These are phyloP conservation scores for Phytophthora pinifolia DNA, from an alignment of 352 stramenopile species.

Conservation along the genomic window DNA sequence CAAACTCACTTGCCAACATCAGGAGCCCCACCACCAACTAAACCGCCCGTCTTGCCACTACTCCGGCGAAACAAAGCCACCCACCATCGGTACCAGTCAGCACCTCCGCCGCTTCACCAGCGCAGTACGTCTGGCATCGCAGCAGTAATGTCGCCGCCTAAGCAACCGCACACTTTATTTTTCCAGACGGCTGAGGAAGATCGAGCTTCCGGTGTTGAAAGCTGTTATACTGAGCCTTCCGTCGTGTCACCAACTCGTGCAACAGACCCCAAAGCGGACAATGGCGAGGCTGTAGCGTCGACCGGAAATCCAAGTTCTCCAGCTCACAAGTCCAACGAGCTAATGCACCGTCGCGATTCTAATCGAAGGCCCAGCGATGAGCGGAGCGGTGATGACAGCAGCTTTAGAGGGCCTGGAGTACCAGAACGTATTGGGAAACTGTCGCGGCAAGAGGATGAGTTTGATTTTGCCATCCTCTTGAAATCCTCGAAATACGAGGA, in stretches of 20 bases:
- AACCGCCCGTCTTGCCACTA: slow-evolving; percentile 11
- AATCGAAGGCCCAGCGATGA: slow-evolving; percentile 19
- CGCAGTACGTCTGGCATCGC: slow-evolving; percentile 1
- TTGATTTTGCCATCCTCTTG: slow-evolving; percentile 84
- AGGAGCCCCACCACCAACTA: not conserved
- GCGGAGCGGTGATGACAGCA: slow-evolving; percentile 12
- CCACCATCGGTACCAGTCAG: slow-evolving; percentile 19
- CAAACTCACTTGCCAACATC: not conserved
- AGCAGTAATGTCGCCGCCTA: slow-evolving; percentile 6
- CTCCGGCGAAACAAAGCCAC: slow-evolving; percentile 24
- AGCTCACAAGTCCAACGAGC: slow-evolving; percentile 5
- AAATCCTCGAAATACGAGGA: slow-evolving; percentile 75
- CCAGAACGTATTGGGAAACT: slow-evolving; percentile 58
- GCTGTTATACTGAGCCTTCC: slow-evolving; percentile 17
- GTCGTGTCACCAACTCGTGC: slow-evolving; percentile 5
- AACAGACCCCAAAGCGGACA: slow-evolving; percentile 3
- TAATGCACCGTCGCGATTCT: slow-evolving; percentile 1
- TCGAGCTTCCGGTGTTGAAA: slow-evolving; percentile 14
- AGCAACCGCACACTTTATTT: slow-evolving; percentile 25
- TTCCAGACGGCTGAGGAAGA: slow-evolving; percentile 23
- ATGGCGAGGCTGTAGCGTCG: not conserved
- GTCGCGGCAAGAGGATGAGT: slow-evolving; percentile 71
- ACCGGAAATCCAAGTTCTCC: not conserved
- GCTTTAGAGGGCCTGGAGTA: slow-evolving; percentile 7
- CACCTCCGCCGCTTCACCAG: slow-evolving; percentile 12